Evolutionary conservation across 768 basidiomycete species (phyloP).

Genomic region (Tremella yokohamensis): DNA sequence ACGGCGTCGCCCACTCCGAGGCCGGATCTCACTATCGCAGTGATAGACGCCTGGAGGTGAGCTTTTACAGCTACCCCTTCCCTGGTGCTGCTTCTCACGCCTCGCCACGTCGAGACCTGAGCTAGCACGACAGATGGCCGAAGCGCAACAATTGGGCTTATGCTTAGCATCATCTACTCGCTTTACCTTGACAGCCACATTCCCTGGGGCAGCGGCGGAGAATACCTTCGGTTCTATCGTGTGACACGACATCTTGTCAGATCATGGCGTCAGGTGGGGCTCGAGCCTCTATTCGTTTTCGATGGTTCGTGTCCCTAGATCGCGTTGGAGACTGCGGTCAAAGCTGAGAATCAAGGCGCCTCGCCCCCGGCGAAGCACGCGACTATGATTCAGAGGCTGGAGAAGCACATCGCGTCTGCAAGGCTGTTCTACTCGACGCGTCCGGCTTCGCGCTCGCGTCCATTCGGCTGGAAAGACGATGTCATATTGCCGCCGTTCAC

Average conservation of each 20-base stretch:
- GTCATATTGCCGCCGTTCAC: slow-evolving; percentile 47
- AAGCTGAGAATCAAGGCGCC: slow-evolving; percentile 36
- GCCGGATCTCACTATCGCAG: slow-evolving; percentile 23
- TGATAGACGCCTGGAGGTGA: slow-evolving; percentile 52
- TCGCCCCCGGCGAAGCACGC: slow-evolving; percentile 45
- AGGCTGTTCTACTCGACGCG: slow-evolving; percentile 51
- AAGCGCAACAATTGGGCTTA: slow-evolving; percentile 4
- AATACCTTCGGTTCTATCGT: slow-evolving; percentile 45
- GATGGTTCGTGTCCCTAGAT: slow-evolving; percentile 43
- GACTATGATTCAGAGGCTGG: slow-evolving; percentile 35
- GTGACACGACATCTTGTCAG: slow-evolving; percentile 34
- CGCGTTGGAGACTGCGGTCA: background rate
- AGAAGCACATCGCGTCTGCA: slow-evolving; percentile 26
- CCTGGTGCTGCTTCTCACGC: background rate
- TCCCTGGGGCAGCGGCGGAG: slow-evolving; percentile 49
- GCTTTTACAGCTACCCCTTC: slow-evolving; percentile 8
- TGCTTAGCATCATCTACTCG: slow-evolving; percentile 45
- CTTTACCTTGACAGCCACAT: slow-evolving; percentile 39
- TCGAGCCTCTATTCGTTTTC: slow-evolving; percentile 49
- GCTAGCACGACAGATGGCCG: too few species aligned
- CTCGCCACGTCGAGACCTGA: too few species aligned
- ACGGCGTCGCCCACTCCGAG: background rate
- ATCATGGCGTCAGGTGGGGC: slow-evolving; percentile 41
- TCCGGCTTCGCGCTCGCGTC: slow-evolving; percentile 39
- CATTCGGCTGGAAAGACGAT: slow-evolving; percentile 31